phyloP scores from a whole-genome alignment of 345 rosid species.

The Punica granatum region DNA sequence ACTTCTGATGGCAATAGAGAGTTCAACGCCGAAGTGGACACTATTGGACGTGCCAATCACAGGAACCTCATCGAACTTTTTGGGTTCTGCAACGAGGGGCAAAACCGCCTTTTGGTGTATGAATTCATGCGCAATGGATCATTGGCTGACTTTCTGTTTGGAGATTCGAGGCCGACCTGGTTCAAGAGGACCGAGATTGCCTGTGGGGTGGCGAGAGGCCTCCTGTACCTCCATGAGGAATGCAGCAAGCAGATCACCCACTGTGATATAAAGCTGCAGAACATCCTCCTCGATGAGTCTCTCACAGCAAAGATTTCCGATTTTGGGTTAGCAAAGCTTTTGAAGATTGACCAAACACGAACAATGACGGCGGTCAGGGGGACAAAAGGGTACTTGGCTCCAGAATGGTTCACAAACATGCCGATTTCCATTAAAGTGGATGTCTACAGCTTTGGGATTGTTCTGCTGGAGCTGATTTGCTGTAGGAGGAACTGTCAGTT shows the following conservation, averaged over 20 bases:
- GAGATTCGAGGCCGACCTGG: slow-evolving; percentile 16
- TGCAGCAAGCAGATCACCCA: slow-evolving; percentile 14
- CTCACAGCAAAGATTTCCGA: slow-evolving; percentile 11
- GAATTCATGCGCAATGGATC: slow-evolving; percentile 26
- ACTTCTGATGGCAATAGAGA: slow-evolving; percentile 14
- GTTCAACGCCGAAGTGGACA: slow-evolving; percentile 19
- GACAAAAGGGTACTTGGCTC: slow-evolving; percentile 13
- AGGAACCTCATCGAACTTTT: slow-evolving; percentile 24
- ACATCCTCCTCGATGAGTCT: slow-evolving; percentile 14
- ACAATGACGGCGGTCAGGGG: slow-evolving; percentile 11
- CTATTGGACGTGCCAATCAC: slow-evolving; percentile 26
- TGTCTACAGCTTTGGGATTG: slow-evolving; percentile 23
- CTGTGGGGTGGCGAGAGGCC: slow-evolving; percentile 16
- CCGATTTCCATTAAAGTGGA: slow-evolving; percentile 25
- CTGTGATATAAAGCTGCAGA: slow-evolving; percentile 14
- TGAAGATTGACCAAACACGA: slow-evolving; percentile 8
- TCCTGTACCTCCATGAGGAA: slow-evolving; percentile 21
- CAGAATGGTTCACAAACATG: slow-evolving; percentile 16
- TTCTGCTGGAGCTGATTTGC: slow-evolving; percentile 20
- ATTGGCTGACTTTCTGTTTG: slow-evolving; percentile 15
- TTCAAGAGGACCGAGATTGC: slow-evolving; percentile 14
- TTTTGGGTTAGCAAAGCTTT: slow-evolving; percentile 17
- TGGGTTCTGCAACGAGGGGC: slow-evolving; percentile 25
- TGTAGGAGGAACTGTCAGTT: slow-evolving; percentile 6
- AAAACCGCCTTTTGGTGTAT: slow-evolving; percentile 18